Evolutionary conservation across 2,329 filamentous ascomycete genomes (phyloP).

Genomic region (Claviceps sp.): DNA sequence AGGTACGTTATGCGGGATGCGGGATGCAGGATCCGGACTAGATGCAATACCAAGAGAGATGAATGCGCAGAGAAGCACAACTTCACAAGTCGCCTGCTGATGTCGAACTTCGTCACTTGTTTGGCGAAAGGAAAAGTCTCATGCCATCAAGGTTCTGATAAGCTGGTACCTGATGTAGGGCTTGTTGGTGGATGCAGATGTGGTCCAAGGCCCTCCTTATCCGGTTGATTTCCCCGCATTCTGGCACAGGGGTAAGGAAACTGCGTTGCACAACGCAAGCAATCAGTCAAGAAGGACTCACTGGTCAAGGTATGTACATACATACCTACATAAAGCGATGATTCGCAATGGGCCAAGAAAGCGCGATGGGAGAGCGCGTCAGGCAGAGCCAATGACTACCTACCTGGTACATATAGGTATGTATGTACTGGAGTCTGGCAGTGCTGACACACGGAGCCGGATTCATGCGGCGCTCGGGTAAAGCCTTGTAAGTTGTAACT

Average conservation of each 20-base stretch:
- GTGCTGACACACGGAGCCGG: too few relatives aligned
- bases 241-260: not conserved
- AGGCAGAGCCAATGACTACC: too few relatives aligned
- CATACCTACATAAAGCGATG: not conserved
- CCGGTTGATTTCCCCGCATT: slow-evolving; percentile 5
- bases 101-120: not conserved
- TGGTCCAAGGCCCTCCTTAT: not conserved
- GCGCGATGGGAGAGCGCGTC: too few relatives aligned
- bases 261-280: not conserved
- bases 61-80: not conserved
- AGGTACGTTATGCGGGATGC: not conserved
- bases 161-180: not conserved
- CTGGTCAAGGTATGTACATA: not conserved
- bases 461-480: too few relatives aligned
- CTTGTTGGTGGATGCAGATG: not conserved
- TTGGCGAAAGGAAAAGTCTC: not conserved
- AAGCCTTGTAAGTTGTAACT: too few relatives aligned
- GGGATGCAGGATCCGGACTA: not conserved
- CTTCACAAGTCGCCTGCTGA: not conserved
- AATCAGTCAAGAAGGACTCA: not conserved
- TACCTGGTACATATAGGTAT: too few relatives aligned
- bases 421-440: too few relatives aligned
- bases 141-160: not conserved
- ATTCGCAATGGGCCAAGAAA: too few relatives aligned
- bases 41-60: not conserved